Base-by-base conservation (phyloP, 2,329 filamentous ascomycete genomes). In the Trichophyton rubrum region DNA sequence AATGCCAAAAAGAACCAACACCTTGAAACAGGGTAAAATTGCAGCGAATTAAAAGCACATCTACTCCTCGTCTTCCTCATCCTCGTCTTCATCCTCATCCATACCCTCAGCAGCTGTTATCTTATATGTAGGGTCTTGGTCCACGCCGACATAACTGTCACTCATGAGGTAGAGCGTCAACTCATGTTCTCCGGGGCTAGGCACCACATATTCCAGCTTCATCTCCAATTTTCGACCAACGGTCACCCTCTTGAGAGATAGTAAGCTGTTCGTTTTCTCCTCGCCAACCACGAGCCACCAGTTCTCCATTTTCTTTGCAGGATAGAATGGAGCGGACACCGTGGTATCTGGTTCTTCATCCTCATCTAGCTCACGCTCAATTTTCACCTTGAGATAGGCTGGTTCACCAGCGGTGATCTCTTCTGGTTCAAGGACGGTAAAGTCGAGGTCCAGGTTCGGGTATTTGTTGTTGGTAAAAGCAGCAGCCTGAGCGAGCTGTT, bases 231-330 rank as follows among this genome's bases (percentile, higher is more conserved):
- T 85, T 67, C 82, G 83, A 45, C 85, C 87, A 64, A 99, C 87
- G 1, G 91, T 95, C 62, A 99, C 86, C 67, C 92, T 84, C 81
- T 97, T 99, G 78, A 97, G 96, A 2, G 89, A 91, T 61, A 97
- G 79, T 64, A 99, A 78, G 64, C 82, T 91, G 78, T 90, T 92
- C 45, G 87, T 89, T 72, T 84, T 87, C 76, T 96, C 90, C 67
- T 97, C 91, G 33, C 91, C 92, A 38, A 99, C 89, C 20, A 99
- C 89, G 60, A 99, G 78, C 93, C 93, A 99, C 91, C 91, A 99
- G 71, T 93, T 96, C 80, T 99, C 93, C 78, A 89, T 87, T 81
- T 99, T 99, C 73, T 87, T 87, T 57, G 74, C 79, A 0, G 93
- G 91, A 72, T 93, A 99, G 80, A 97, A 99, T 0, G 93, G 93